Base-by-base conservation (phyloP, 192 early-diverging fungal species). In the Chytriomyces sp. region DNA sequence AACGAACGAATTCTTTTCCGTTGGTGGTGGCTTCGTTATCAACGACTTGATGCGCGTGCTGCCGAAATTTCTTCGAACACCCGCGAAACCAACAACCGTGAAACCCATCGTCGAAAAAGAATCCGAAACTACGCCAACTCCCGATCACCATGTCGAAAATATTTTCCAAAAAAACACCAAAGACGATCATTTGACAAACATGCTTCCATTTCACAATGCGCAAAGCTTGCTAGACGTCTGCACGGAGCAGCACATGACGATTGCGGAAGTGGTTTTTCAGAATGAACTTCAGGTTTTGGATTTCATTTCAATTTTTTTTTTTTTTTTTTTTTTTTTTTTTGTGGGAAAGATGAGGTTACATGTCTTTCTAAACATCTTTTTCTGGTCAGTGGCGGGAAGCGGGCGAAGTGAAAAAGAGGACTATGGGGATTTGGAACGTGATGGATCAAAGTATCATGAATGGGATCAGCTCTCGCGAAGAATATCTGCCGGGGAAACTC, bases 1-100 rank as follows among this genome's bases (percentile, higher is more conserved):
- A 5, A 95, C 94, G 48, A 95, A 97, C 82, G 95, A 98, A 80
- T 98, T 94, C 87, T 97, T 96, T 86, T 95, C 93, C 69, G 95
- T 96, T 80, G 95, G 95, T 28, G 95, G 95, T 28, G 97, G 97
- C 5, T 98, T 98, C 87, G 94, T 98, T 7, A 93, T 98, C 50
- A 95, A 96, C 80, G 97, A 96, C 46, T 81, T 90, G 46, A 96
- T 95, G 0, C 73, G 47, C 16, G 73, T 75, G 8, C 11, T 66
- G 9, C 73, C 73, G 7, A 75, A 65, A 65, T 75, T 46, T 50
- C 13, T 48, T 43, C 44, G 59, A 20, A 20, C 28, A 0, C 63
- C 64, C 4, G 20, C 63, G 5, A n/a, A 13, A 2, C 47, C 61
- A 16, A 24, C 61, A 8, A 75, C 73, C n/a, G 35, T 48, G 16